Base-by-base conservation (phyloP, 768 basidiomycete genomes). In the Stropharia rugosoannulata region DNA sequence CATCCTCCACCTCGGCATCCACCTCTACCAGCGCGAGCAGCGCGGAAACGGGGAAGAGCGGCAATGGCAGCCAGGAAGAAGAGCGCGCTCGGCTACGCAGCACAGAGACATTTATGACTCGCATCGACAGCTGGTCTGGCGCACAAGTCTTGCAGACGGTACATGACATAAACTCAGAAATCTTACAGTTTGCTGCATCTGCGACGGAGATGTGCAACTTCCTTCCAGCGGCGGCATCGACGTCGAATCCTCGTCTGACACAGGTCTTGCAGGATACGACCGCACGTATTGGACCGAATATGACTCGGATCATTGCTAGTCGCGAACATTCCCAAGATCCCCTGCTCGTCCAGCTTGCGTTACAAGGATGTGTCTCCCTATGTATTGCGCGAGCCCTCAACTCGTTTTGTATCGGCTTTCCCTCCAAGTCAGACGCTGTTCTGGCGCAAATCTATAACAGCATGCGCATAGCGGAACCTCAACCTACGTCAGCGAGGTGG, bases 401-500 rank as follows among this genome's bases (percentile, higher is more conserved):
- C 8, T 77, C 82, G 0, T 92, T 92, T 66, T 89, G 87, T 64
- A 78, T 90, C 56, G 89, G 89, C 5, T 83, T 87, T 55, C 85
- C 88, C 22, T 76, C 86, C 16, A 87, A 86, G 66, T 77, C 84
- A 19, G 88, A 92, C 55, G 79, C 79, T 0, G 77, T 88, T 4
- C 73, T 92, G 32, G 75, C 80, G 0, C 81, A 83, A 59, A 77
- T 89, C 13, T 84, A 86, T 61, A 74, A 73, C 40, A 82, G 77
- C 58, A 86, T 89, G 79, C 54, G 59, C 44, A 41, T 51, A 40
- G 55, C 62, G 83, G 89, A 90, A 66, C 85, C 87, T 25, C 89
- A 92, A 66, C 87, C 89, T 4, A 87, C 84, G 0, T 87, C 88
- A 1, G 84, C 87, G 0, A 83, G 86, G 63, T 92, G 89, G 89